These are phyloP conservation scores for Diaporthe citri DNA, from an alignment of 2,329 filamentous ascomycete species.

Conservation along the genomic window DNA sequence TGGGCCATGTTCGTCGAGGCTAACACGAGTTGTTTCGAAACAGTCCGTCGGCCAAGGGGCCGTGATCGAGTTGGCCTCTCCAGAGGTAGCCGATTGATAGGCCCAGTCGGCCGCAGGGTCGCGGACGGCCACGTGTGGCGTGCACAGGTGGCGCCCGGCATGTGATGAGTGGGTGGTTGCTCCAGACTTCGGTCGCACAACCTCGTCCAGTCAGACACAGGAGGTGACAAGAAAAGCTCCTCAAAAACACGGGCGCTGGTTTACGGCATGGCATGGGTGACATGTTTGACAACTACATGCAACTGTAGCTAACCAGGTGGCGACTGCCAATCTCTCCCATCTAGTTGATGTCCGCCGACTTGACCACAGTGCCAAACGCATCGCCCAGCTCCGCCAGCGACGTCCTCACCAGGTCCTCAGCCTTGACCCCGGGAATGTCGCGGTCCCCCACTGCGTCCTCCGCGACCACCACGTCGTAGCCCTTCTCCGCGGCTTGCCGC, in stretches of 20 bases:
- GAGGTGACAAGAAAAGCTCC: background rate
- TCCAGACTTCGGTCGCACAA: background rate
- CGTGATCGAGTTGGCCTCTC: background rate
- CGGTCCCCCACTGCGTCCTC: constrained; percentile 75
- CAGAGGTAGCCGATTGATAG: background rate
- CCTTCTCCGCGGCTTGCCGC: constrained; percentile 69
- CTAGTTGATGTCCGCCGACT: constrained; percentile 18
- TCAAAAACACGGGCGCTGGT: background rate
- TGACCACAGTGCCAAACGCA: constrained; percentile 71
- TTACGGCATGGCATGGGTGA: background rate
- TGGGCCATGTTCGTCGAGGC: background rate
- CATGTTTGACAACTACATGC: background rate
- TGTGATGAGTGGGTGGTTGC: background rate
- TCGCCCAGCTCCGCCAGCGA: constrained; percentile 71
- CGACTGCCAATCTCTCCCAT: too few species aligned
- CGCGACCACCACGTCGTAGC: constrained; percentile 73
- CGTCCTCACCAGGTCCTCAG: constrained; percentile 63
- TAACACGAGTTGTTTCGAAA: constrained; percentile 22
- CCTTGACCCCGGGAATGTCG: constrained; percentile 72
- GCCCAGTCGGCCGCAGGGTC: background rate
- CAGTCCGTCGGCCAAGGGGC: background rate
- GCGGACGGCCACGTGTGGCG: background rate
- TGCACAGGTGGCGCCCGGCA: background rate
- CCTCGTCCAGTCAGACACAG: background rate
- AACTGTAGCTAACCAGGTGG: background rate